Evolutionary conservation across 2,329 filamentous ascomycete genomes (phyloP).

Genomic region (Pestalotiopsis sp.): DNA sequence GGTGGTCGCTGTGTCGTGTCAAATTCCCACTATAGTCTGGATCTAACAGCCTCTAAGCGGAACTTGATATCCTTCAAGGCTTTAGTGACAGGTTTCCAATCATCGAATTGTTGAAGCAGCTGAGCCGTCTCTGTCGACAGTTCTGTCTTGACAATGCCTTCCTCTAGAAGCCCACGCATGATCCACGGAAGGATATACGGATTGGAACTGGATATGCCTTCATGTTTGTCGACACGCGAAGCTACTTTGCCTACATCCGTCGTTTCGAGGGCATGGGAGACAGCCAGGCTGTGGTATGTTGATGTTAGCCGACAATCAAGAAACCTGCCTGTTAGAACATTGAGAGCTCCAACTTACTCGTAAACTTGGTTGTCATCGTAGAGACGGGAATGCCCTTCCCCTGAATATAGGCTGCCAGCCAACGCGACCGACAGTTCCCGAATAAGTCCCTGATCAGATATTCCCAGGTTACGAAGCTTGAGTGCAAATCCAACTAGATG

Average conservation of each 20-base stretch:
- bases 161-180: constrained; percentile 89
- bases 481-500: constrained; percentile 91
- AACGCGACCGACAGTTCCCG: constrained; percentile 86
- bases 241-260: constrained; percentile 52
- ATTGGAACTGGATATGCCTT: constrained; percentile 62
- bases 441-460: constrained; percentile 91
- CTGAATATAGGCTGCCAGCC: constrained; percentile 87
- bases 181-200: constrained; percentile 95
- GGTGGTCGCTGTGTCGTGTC: background rate
- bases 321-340: background rate
- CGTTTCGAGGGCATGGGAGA: constrained; percentile 75
- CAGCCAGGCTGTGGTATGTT: constrained; percentile 54
- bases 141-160: constrained; percentile 85
- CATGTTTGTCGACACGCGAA: constrained; percentile 55
- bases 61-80: constrained; percentile 96
- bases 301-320: constrained; percentile 52
- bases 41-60: constrained; percentile 86
- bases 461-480: constrained; percentile 89
- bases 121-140: constrained; percentile 76
- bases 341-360: constrained; percentile 51
- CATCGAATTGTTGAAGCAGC: constrained; percentile 85
- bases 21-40: constrained; percentile 62
- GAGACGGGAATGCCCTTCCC: constrained; percentile 89
- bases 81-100: constrained; percentile 90
- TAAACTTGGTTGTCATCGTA: constrained; percentile 92